Conservation (phyloP, 2,329 filamentous ascomycete genomes). For the Chrysoporthe austroafricana region DNA sequence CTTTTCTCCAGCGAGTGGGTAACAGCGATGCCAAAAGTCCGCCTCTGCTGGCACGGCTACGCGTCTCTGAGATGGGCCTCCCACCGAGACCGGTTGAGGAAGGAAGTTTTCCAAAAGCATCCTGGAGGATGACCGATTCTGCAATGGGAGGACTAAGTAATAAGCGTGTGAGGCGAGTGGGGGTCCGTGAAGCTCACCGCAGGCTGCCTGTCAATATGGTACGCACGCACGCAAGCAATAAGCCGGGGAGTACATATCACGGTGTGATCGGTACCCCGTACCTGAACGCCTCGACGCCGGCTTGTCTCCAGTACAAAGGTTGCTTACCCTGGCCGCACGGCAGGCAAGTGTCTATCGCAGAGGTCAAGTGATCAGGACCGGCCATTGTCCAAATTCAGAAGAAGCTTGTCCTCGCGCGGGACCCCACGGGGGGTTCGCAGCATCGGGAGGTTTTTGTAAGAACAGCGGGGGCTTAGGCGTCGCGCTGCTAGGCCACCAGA, state of each 20-base stretch:
- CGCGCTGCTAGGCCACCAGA: neutral
- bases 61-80: neutral
- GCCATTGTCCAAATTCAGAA: conserved; percentile 18
- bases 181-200: neutral
- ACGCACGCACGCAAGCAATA: neutral
- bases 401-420: conserved; percentile 17
- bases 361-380: conserved; percentile 22
- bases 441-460: neutral
- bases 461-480: neutral
- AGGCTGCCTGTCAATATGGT: neutral
- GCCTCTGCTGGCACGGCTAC: neutral
- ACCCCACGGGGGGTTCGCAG: conserved; percentile 7
- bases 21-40: neutral
- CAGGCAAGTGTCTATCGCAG: conserved; percentile 6
- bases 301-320: neutral
- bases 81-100: conserved; percentile 11
- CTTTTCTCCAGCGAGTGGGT: neutral
- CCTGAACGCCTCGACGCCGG: neutral
- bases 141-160: neutral
- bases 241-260: neutral
- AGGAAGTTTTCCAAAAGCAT: neutral
- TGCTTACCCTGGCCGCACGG: neutral
- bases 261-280: conserved; percentile 1
- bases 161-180: neutral
- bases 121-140: neutral